Evolutionary conservation across 306 rosid genomes (phyloP).

Genomic region (Trichosanthes cucumerina): DNA sequence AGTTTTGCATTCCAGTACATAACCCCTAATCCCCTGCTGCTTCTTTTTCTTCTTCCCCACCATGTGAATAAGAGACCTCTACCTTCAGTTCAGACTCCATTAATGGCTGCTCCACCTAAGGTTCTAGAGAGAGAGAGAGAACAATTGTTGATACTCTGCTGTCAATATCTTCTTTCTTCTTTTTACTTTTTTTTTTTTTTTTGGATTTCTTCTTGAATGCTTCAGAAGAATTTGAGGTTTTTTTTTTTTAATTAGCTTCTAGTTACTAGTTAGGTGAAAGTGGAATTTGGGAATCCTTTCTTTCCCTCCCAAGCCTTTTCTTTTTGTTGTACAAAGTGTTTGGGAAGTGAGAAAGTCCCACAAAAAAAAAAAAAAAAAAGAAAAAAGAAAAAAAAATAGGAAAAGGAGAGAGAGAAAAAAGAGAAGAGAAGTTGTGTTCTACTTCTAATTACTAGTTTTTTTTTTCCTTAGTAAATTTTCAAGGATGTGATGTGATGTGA

Average conservation of each 20-base stretch:
- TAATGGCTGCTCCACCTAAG: background rate
- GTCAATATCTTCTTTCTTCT: background rate
- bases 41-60: background rate
- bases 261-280: background rate
- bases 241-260: no score
- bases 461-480: background rate
- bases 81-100: background rate
- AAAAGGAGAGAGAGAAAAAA: background rate
- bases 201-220: background rate
- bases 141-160: background rate
- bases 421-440: background rate
- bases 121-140: background rate
- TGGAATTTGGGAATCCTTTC: background rate
- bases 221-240: background rate
- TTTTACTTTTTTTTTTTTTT: background rate
- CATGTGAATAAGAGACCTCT: background rate
- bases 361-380: background rate
- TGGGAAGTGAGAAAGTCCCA: constrained; percentile 10
- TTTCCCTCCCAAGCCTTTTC: background rate
- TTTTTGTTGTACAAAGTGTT: constrained; percentile 4
- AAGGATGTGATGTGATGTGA: background rate
- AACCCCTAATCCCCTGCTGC: background rate
- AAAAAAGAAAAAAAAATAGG: background rate
- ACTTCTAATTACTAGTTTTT: background rate
- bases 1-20: constrained; percentile 11